Percentiles rank a stretch among this genome's conserved stretches.
phyloP scores from a whole-genome alignment of 768 basidiomycete genomes.

The Boletus subparvulus region DNA sequence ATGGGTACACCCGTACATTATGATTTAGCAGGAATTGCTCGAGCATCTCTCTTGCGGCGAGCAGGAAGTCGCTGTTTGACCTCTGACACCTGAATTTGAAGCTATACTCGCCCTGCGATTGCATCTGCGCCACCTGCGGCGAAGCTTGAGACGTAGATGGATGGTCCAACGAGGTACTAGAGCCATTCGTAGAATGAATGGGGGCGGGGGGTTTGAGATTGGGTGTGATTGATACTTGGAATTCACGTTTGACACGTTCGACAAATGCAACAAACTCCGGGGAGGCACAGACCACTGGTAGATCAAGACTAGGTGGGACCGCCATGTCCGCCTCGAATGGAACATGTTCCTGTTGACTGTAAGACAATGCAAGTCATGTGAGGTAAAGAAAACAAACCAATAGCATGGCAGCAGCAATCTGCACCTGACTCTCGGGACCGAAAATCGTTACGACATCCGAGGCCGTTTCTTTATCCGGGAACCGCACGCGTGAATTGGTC shows the following conservation, averaged over 20 bases:
- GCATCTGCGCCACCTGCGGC: constrained; percentile 20
- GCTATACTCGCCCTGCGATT: constrained; percentile 61
- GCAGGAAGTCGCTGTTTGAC: constrained; percentile 90
- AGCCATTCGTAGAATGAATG: constrained; percentile 44
- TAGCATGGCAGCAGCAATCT: constrained; percentile 95
- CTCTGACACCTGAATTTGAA: constrained; percentile 97
- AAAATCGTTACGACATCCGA: constrained; percentile 95
- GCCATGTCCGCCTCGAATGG: constrained; percentile 96
- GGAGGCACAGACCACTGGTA: constrained; percentile 70
- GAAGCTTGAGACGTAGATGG: constrained; percentile 25
- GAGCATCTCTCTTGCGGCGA: constrained; percentile 86
- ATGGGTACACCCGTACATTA: constrained; percentile 80
- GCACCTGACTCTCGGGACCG: constrained; percentile 95
- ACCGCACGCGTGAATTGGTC: constrained; percentile 89
- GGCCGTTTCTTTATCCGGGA: constrained; percentile 93
- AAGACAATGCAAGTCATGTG: neutral
- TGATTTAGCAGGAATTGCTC: constrained; percentile 88
- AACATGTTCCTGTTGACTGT: constrained; percentile 76
- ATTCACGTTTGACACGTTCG: constrained; percentile 89
- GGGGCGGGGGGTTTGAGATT: constrained; percentile 57
- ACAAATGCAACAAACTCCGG: constrained; percentile 85
- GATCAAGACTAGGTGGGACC: constrained; percentile 79
- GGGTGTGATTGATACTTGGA: constrained; percentile 86
- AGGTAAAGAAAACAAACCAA: constrained; percentile 52
- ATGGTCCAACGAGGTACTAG: constrained; percentile 50